phyloP scores from a whole-genome alignment of 2,329 filamentous ascomycete species.

The Nothophoma quercina region DNA sequence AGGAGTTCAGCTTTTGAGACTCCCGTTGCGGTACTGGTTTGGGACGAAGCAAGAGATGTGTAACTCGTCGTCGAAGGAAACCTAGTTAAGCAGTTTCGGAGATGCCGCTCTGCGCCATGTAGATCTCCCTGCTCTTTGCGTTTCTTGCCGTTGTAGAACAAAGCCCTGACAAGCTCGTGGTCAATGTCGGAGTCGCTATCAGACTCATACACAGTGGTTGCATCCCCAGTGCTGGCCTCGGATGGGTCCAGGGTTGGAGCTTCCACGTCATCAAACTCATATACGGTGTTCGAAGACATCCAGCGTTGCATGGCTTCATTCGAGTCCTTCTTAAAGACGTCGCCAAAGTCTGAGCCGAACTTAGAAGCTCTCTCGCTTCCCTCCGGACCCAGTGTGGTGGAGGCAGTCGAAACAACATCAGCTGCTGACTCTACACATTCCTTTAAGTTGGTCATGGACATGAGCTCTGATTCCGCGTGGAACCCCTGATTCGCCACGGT shows the following conservation, averaged over 20 bases:
- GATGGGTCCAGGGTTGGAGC: constrained; percentile 15
- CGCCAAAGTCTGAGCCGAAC: constrained; percentile 33
- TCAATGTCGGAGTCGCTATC: constrained; percentile 33
- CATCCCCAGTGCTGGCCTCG: constrained; percentile 20
- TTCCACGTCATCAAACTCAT: constrained; percentile 29
- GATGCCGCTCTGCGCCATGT: constrained; percentile 20
- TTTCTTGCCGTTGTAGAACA: constrained; percentile 26
- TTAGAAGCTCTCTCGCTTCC: constrained; percentile 18
- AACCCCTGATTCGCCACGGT: constrained; percentile 17
- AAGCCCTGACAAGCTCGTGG: constrained; percentile 24
- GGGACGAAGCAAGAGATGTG: constrained; percentile 13
- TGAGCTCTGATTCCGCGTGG: constrained; percentile 20
- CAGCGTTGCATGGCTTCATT: constrained; percentile 31
- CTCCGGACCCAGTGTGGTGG: constrained; percentile 28
- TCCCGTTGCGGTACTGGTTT: constrained; percentile 7
- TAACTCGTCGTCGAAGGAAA: constrained; percentile 19
- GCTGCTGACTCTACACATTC: constrained; percentile 34
- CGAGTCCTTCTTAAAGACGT: constrained; percentile 24
- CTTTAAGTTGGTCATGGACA: constrained; percentile 29
- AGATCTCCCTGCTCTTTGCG: constrained; percentile 24
- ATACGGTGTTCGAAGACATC: constrained; percentile 30
- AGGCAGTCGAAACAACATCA: constrained; percentile 33
- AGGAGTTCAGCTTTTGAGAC: constrained; percentile 24
- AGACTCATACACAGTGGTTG: constrained; percentile 20
- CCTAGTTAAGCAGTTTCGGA: constrained; percentile 27